Conservation (phyloP, 2,329 filamentous ascomycete genomes). For the Verticillium tricorpus region DNA sequence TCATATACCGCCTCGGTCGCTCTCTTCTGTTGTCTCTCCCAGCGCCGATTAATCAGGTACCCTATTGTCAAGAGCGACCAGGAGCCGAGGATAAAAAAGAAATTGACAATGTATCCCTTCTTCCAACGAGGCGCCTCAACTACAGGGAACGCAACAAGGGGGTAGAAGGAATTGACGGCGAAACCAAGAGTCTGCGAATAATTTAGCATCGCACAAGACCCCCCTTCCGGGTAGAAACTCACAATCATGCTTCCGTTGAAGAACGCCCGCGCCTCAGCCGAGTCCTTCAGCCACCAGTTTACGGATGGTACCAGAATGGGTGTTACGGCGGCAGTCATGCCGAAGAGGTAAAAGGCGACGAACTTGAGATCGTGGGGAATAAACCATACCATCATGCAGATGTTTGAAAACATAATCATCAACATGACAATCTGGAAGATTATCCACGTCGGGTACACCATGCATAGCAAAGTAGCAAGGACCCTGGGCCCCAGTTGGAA, state of each 20-base stretch:
- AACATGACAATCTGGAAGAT: conserved; percentile 19
- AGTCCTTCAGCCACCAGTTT: conserved; percentile 18
- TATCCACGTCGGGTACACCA: conserved; percentile 26
- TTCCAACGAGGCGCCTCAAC: conserved; percentile 16
- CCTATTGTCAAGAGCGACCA: conserved; percentile 9
- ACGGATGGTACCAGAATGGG: conserved; percentile 18
- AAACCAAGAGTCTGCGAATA: conserved; percentile 13
- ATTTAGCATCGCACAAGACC: neutral
- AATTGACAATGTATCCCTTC: conserved; percentile 17
- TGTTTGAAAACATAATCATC: conserved; percentile 14
- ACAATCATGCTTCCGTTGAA: conserved; percentile 17
- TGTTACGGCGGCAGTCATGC: conserved; percentile 16
- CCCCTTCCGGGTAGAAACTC: neutral
- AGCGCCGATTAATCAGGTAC: conserved; percentile 5
- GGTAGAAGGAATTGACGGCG: conserved; percentile 15
- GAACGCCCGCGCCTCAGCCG: conserved; percentile 17
- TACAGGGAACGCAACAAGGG: conserved; percentile 13
- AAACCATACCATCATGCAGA: conserved; percentile 14
- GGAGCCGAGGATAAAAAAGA: conserved; percentile 12
- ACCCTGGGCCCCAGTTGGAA: conserved; percentile 19
- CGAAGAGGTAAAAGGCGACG: conserved; percentile 16
- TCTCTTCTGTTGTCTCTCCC: conserved; percentile 7
- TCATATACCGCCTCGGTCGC: neutral
- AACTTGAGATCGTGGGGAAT: conserved; percentile 15
- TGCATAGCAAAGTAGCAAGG: conserved; percentile 23